These are phyloP conservation scores for Cytauxzoon felis DNA, from an alignment of 169 alveolate species.

Conservation along the genomic window DNA sequence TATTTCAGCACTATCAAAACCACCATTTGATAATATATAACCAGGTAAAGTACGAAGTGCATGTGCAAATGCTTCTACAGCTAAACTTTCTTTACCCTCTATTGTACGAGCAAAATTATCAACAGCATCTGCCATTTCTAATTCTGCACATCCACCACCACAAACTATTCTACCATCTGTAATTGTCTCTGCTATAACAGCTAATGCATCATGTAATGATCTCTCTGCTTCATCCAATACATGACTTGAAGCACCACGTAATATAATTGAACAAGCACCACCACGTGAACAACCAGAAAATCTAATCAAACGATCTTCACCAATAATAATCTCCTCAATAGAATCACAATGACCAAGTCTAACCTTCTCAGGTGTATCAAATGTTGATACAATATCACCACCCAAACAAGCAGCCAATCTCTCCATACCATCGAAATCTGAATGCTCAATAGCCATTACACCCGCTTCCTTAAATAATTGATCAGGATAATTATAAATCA, in stretches of 20 bases:
- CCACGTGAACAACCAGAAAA: conserved; percentile 94
- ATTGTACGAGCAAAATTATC: conserved; percentile 89
- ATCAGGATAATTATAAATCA: conserved; percentile 98
- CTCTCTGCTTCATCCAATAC: conserved; percentile 99
- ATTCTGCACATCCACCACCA: conserved; percentile 99
- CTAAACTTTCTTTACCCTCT: conserved; percentile 94
- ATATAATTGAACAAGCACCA: conserved; percentile 95
- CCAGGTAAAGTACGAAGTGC: conserved; percentile 97
- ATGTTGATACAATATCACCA: conserved; percentile 97
- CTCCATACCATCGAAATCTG: conserved; percentile 99
- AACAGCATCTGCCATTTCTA: conserved; percentile 96
- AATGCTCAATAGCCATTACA: conserved; percentile 98
- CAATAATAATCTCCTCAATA: conserved; percentile 96
- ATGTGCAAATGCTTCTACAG: conserved; percentile 96
- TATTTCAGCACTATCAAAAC: conserved; percentile 97
- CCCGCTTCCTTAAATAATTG: conserved; percentile 93
- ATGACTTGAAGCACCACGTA: conserved; percentile 99
- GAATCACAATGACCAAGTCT: conserved; percentile 92
- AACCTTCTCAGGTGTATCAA: conserved; percentile 92
- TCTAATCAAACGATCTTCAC: conserved; percentile 96
- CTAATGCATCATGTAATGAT: conserved; percentile 98
- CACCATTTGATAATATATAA: conserved; percentile 96
- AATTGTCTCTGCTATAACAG: conserved; percentile 94
- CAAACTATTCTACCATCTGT: conserved; percentile 87
- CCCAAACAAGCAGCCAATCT: conserved; percentile 98